Evolutionary conservation across 73 alveolate genomes (phyloP), one percentile per base, ranked within the genome.

Genomic region (Paramecium tetraurelia): DNA sequence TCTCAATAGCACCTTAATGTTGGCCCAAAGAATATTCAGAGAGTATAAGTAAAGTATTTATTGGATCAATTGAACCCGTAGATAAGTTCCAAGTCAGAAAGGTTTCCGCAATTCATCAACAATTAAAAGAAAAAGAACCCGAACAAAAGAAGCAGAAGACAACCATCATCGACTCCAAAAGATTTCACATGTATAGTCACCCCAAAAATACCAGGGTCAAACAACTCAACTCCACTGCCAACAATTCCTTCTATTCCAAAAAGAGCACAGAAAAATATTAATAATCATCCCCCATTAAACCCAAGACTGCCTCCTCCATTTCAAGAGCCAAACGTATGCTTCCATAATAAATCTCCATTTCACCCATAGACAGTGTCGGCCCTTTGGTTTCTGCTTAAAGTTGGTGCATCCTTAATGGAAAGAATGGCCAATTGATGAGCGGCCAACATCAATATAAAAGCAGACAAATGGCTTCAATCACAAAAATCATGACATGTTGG

Each of bases 331-430:
- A 24, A 72, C 3, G 29, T 1, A 38, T 72, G 4, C 7, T 72
- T 1, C 57, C 59, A 0, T n/a, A 29, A 72, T 53, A 53, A 53
- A 53, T 53, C 7, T 38, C 85, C 6, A 22, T 24, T 31, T 44
- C 16, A 22, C 46, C 46, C 7, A 70, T 70, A 0, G 53, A 38
- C 4, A 48, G 6, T 96, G 12, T 92, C 86, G 85, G 83, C 21
- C 69, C 69, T n/a, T 18, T 53, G 5, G 70, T 85, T 3, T 36
- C 93, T 16, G 93, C 93, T 5, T 8, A 70, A 22, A 76, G 87
- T 48, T 87, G 93, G 93, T 22, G 84, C 40, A 70, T 87, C 4
- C 9, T 63, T 41, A 76, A 87, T 69, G 93, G 83, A 38, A 87
- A 87, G 50, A 87, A 58, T 38, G 93, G 93, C 3, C 59, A 87